Percentiles rank a stretch among this genome's conserved stretches.
Evolutionary conservation across 805 yeast genomes (phyloP).

Genomic region (Ascoidea tarda): DNA sequence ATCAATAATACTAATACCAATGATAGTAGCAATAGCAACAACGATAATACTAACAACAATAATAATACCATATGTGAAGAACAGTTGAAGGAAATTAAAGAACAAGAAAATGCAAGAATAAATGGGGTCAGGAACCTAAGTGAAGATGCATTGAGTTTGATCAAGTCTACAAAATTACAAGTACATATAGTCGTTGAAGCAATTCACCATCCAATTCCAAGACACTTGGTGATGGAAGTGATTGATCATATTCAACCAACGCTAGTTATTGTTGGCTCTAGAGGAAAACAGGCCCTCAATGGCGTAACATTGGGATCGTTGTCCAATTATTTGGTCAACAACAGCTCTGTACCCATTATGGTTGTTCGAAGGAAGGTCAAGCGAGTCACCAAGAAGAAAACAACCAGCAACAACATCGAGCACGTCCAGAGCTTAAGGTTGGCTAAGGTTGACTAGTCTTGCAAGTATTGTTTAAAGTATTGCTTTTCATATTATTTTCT

Average conservation of each 20-base stretch:
- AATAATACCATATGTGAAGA: background rate
- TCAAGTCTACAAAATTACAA: slow-evolving; percentile 54
- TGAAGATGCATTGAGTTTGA: slow-evolving; percentile 24
- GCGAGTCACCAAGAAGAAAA: slow-evolving; percentile 46
- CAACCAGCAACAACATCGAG: slow-evolving; percentile 41
- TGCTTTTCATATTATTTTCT: no score
- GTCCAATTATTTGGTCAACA: slow-evolving; percentile 58
- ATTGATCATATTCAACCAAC: slow-evolving; percentile 63
- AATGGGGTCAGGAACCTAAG: slow-evolving; percentile 30
- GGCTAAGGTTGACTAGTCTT: slow-evolving; percentile 23
- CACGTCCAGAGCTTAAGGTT: slow-evolving; percentile 29
- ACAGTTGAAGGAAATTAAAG: slow-evolving; percentile 1
- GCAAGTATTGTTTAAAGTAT: no score
- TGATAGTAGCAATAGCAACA: background rate
- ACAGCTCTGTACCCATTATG: slow-evolving; percentile 67
- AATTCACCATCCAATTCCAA: slow-evolving; percentile 61
- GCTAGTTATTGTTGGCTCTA: slow-evolving; percentile 61
- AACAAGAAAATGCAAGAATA: slow-evolving; percentile 24
- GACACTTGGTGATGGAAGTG: slow-evolving; percentile 55
- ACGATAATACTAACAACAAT: background rate
- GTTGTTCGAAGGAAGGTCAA: slow-evolving; percentile 62
- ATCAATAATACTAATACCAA: background rate
- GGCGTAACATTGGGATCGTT: slow-evolving; percentile 65
- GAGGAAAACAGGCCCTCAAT: slow-evolving; percentile 57
- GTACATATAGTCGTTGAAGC: slow-evolving; percentile 64